Base-by-base conservation (phyloP, 2,329 filamentous ascomycete species). In the Ceratocystis harringtonii region DNA sequence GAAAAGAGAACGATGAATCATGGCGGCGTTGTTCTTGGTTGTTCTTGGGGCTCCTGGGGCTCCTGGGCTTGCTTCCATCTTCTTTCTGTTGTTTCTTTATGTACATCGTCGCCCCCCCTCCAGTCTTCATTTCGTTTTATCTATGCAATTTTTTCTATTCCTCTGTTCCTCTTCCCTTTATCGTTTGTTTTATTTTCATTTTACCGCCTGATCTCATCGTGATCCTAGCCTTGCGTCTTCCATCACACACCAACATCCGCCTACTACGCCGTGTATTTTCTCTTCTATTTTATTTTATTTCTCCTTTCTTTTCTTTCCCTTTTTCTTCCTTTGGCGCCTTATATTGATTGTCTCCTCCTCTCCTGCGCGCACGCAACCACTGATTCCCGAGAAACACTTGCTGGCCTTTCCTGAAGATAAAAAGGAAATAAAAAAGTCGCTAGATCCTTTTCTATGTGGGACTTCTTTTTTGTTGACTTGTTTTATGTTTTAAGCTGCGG, bases 401-500 rank as follows among this genome's bases (percentile, higher is more conserved):
- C 52, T 57, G n/a, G 25, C 52, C 25, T 17, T 5, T 28, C 25
- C 28, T 57, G 52, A 62, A 28, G 61, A 28, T 62, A 45, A 44
- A 28, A 45, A 44, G 5, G 7, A 62, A 61, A 45, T 25, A 30
- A 62, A 62, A 62, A 30, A 45, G n/a, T 36, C 41, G 36, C 61
- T 44, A 62, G 52, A 6, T 57, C 52, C 52, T 57, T 57, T 57
- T 57, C 52, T 30, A 57, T 57, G 52, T 57, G 52, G 52, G 52
- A 48, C 61, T n/a, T 62, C 30, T 48, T 62, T 41, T 62, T 48
- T 17, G 36, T 44, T 45, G 52, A 30, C 52, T 57, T 55, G 50
- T 55, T 57, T 57, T 57, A 30, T 64, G 62, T 57, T 63, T 64
- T 64, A 58, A 45, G 52, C 62, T 44, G 62, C 52, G 62, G 62